Evolutionary conservation across 1,284 basidiomycete species (phyloP).

Genomic region (Fistulina hepatica): DNA sequence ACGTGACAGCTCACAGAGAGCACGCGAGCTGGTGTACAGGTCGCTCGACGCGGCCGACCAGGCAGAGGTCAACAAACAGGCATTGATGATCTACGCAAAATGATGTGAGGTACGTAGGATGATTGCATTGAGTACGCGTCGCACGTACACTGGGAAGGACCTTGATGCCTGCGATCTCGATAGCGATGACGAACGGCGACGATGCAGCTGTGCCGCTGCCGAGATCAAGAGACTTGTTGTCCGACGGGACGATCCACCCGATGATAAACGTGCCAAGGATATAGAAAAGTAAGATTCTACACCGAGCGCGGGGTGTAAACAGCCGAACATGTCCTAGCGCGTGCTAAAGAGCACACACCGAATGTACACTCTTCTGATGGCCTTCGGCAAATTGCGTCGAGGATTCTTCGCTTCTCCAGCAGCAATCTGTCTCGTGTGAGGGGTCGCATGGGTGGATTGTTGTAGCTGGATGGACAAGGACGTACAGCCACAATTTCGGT

Average conservation of each 20-base stretch:
- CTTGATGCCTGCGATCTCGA: constrained; percentile 62
- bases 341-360: constrained; percentile 48
- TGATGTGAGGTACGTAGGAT: too few species aligned
- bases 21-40: constrained; percentile 72
- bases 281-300: constrained; percentile 54
- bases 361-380: constrained; percentile 69
- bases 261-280: constrained; percentile 49
- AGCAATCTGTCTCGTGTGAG: constrained; percentile 50
- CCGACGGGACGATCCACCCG: constrained; percentile 64
- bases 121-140: too few species aligned
- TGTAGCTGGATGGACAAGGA: constrained; percentile 2
- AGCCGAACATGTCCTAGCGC: constrained; percentile 25
- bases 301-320: not conserved
- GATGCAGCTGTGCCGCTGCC: constrained; percentile 48
- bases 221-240: constrained; percentile 45
- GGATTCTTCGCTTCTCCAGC: constrained; percentile 71
- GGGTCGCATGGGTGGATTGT: constrained; percentile 7
- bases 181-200: constrained; percentile 82
- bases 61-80: constrained; percentile 74
- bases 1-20: constrained; percentile 71
- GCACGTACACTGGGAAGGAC: constrained; percentile 52
- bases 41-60: constrained; percentile 82
- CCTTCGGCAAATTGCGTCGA: constrained; percentile 54
- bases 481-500: constrained; percentile 84
- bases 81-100: constrained; percentile 63